Conservation (phyloP, 2,329 filamentous ascomycete genomes). For the Dothiorella sarmentorum region DNA sequence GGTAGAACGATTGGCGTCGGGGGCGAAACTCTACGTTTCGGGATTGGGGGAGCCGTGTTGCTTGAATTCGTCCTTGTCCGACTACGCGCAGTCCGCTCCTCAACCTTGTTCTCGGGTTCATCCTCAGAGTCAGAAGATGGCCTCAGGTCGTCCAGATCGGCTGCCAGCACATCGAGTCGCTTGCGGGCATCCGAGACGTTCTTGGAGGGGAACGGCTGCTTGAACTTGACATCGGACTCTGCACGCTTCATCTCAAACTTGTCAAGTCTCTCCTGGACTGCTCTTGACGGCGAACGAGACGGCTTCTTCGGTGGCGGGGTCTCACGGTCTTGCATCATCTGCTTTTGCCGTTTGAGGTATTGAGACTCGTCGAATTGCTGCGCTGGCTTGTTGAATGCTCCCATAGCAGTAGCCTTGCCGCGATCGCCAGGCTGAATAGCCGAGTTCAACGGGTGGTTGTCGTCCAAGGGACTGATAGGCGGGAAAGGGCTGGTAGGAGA, state of each 20-base stretch:
- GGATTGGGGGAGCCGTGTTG: not conserved
- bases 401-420: conserved; percentile 76
- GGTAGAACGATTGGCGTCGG: not conserved
- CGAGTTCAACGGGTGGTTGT: conserved; percentile 57
- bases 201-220: conserved; percentile 1
- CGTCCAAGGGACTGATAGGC: conserved; percentile 67
- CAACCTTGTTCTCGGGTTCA: not conserved
- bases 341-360: conserved; percentile 76
- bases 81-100: not conserved
- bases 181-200: conserved; percentile 2
- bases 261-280: conserved; percentile 32
- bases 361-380: conserved; percentile 80
- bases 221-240: conserved; percentile 21
- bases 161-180: not conserved
- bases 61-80: conserved; percentile 7
- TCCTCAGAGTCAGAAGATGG: conserved; percentile 9
- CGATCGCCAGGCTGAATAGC: conserved; percentile 71
- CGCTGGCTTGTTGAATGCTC: conserved; percentile 67
- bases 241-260: conserved; percentile 34
- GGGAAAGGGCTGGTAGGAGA: conserved; percentile 45
- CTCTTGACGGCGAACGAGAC: conserved; percentile 21
- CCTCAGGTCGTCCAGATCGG: conserved; percentile 4
- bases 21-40: not conserved
- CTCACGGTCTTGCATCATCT: conserved; percentile 73
- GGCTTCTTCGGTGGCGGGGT: conserved; percentile 45